Conservation (phyloP, 768 basidiomycete genomes). For the Tephrocybe sp. region DNA sequence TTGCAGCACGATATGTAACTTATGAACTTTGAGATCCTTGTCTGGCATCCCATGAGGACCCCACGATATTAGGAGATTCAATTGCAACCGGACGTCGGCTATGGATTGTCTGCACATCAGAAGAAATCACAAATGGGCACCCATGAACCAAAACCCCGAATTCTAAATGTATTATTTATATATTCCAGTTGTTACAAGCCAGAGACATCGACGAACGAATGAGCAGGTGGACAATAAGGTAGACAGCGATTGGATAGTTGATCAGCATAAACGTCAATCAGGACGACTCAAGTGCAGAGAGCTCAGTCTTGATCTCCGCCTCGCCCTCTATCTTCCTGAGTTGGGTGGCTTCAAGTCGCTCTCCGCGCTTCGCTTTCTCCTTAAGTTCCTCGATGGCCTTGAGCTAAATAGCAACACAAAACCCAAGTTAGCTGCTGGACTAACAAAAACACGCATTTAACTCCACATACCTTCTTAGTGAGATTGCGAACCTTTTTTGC, state of each 20-base stretch:
- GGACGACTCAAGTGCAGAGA: constrained; percentile 25
- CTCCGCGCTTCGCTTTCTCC: constrained; percentile 85
- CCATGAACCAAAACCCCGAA: background rate
- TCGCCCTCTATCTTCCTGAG: constrained; percentile 96
- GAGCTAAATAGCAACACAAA: constrained; percentile 46
- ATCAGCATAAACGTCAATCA: background rate
- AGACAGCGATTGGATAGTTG: background rate
- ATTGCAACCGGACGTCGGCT: too few relatives aligned
- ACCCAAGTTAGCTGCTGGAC: constrained; percentile 1
- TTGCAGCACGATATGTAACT: too few relatives aligned
- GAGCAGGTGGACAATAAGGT: background rate
- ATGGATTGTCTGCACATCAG: too few relatives aligned
- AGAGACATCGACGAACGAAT: constrained; percentile 3
- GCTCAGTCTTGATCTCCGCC: constrained; percentile 78
- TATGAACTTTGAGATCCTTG: too few relatives aligned
- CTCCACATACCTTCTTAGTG: constrained; percentile 81
- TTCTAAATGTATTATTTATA: constrained; percentile 5
- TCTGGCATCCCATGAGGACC: too few relatives aligned
- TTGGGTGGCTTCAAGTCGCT: constrained; percentile 92
- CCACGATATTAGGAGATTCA: too few relatives aligned
- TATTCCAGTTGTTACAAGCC: constrained; percentile 1
- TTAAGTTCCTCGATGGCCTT: constrained; percentile 99
- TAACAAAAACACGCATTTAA: background rate
- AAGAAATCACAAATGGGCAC: background rate
- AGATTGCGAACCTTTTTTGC: constrained; percentile 95